A percentile compares a stretch with the other conserved stretches of the same genome.
These are phyloP conservation scores for Yamadazyma songkhlaensis DNA, from an alignment of 1,139 yeast species.

Conservation along the genomic window DNA sequence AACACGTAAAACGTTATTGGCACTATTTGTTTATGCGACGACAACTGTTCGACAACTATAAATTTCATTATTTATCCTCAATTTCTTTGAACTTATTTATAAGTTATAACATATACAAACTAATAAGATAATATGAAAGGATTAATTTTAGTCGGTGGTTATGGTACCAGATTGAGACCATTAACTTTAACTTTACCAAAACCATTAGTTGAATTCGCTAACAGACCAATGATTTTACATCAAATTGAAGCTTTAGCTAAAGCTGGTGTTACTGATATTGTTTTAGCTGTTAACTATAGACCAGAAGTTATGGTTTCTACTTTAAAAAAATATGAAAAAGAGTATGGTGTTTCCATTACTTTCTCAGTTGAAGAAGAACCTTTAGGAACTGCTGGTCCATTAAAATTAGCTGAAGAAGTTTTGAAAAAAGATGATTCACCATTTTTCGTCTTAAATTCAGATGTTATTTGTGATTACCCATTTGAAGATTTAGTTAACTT, in stretches of 20 bases:
- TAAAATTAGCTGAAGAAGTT: constrained; percentile 92
- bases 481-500: constrained; percentile 87
- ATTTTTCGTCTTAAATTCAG: constrained; percentile 96
- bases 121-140: constrained; percentile 69
- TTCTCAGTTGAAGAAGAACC: constrained; percentile 99
- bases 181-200: constrained; percentile 95
- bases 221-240: constrained; percentile 96
- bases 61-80: constrained; percentile 2
- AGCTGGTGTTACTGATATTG: constrained; percentile 99
- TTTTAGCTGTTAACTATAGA: constrained; percentile 97
- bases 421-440: constrained; percentile 94
- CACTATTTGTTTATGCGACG: constrained; percentile 5
- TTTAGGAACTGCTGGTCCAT: constrained; percentile 98
- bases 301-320: constrained; percentile 99
- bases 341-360: constrained; percentile 91
- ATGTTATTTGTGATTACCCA: constrained; percentile 98
- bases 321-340: constrained; percentile 88
- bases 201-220: constrained; percentile 97
- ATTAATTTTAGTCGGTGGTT: constrained; percentile 97
- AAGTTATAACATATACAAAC: background rate
- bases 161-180: constrained; percentile 99
- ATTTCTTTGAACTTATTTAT: constrained; percentile 6
- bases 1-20: background rate
- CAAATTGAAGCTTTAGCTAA: constrained; percentile 97
- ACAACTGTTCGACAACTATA: constrained; percentile 5